Conservation (phyloP, 2,329 filamentous ascomycete genomes). For the Xenoacremonium recifei region DNA sequence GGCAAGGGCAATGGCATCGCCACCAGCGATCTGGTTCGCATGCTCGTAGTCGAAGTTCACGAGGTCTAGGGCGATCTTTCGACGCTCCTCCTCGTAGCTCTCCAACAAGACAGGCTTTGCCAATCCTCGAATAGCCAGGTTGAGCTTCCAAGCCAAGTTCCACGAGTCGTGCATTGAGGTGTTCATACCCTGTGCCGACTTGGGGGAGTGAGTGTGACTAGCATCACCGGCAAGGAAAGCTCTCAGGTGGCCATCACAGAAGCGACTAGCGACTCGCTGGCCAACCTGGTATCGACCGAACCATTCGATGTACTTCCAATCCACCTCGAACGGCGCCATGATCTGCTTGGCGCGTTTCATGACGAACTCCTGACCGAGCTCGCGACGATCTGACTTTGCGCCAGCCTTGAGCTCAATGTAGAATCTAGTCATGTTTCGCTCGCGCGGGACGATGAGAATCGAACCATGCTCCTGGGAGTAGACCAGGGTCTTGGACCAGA, state of each 20-base stretch:
- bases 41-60: slow-evolving; percentile 60
- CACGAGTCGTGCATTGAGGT: slow-evolving; percentile 59
- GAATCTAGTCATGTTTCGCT: slow-evolving; percentile 68
- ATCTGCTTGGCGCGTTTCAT: slow-evolving; percentile 65
- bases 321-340: slow-evolving; percentile 55
- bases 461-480: slow-evolving; percentile 67
- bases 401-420: slow-evolving; percentile 56
- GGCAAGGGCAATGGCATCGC: slow-evolving; percentile 61
- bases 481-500: slow-evolving; percentile 72
- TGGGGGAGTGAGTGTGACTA: slow-evolving; percentile 70
- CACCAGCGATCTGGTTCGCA: slow-evolving; percentile 57
- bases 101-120: slow-evolving; percentile 53
- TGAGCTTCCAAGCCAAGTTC: slow-evolving; percentile 56
- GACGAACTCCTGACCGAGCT: slow-evolving; percentile 62
- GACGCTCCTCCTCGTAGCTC: slow-evolving; percentile 64
- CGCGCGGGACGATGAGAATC: slow-evolving; percentile 71
- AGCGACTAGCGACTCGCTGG: slow-evolving; percentile 68
- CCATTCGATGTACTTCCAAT: slow-evolving; percentile 64
- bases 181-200: slow-evolving; percentile 70
- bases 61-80: slow-evolving; percentile 57
- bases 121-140: slow-evolving; percentile 53
- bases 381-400: slow-evolving; percentile 37
- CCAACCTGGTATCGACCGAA: slow-evolving; percentile 72
- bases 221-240: slow-evolving; percentile 72
- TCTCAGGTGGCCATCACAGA: slow-evolving; percentile 59